These are phyloP conservation scores for Quercus suber DNA, from an alignment of 306 rosid genomes.

Conservation along the genomic window DNA sequence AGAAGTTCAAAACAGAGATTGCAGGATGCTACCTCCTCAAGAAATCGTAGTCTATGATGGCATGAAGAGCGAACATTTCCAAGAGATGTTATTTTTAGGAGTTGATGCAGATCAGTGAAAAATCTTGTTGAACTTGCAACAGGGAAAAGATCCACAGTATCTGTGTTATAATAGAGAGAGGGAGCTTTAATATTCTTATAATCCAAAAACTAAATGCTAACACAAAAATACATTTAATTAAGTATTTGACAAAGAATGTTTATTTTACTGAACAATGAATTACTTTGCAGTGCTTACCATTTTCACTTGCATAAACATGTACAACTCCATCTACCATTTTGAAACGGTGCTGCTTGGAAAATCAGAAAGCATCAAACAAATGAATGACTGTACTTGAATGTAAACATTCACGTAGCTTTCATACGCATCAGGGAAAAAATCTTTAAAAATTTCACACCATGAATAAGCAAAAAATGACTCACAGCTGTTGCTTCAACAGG, in stretches of 20 bases:
- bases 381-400: conserved; percentile 9
- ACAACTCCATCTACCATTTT: conserved; percentile 75
- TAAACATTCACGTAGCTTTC: conserved; percentile 13
- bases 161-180: conserved; percentile 34
- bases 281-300: conserved; percentile 42
- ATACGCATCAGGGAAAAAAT: conserved; percentile 7
- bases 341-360: conserved; percentile 55
- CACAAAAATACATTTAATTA: neutral
- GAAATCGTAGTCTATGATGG: conserved; percentile 76
- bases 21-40: conserved; percentile 65
- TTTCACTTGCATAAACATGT: conserved; percentile 60
- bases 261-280: conserved; percentile 2
- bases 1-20: conserved; percentile 14
- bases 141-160: conserved; percentile 65
- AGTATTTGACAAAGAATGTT: conserved; percentile 2
- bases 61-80: conserved; percentile 79
- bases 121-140: conserved; percentile 70
- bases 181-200: conserved; percentile 13
- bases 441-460: neutral
- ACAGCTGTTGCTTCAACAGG: conserved; percentile 37
- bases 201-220: conserved; percentile 4
- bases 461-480: conserved; percentile 7
- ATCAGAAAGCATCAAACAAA: conserved; percentile 18
- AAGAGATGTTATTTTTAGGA: conserved; percentile 66
- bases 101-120: conserved; percentile 80